A percentile compares a stretch with the other conserved stretches of the same genome.
Evolutionary conservation across 257 asterid genomes (phyloP).

Genomic region (Nicotiana undulata): DNA sequence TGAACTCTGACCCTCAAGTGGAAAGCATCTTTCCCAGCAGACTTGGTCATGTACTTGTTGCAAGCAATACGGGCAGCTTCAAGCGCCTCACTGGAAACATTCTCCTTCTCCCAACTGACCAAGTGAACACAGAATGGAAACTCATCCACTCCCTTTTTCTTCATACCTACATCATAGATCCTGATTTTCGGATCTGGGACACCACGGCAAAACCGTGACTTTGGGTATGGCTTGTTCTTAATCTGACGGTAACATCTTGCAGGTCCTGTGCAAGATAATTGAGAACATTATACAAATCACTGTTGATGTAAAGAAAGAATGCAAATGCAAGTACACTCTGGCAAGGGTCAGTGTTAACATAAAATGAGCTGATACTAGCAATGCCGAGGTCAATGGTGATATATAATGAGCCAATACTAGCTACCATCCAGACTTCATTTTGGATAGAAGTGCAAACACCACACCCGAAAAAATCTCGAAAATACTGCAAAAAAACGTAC

Average conservation of each 20-base stretch:
- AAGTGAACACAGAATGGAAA: conserved; percentile 26
- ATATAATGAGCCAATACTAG: too few species aligned
- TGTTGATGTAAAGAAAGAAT: too few species aligned
- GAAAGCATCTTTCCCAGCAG: conserved; percentile 26
- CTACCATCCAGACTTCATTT: too few species aligned
- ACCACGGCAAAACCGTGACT: conserved; percentile 27
- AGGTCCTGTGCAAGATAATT: conserved; percentile 15
- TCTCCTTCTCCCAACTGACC: conserved; percentile 19
- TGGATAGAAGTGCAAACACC: too few species aligned
- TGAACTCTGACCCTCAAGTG: conserved; percentile 30
- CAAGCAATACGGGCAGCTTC: conserved; percentile 25
- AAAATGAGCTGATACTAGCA: too few species aligned
- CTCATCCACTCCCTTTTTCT: conserved; percentile 19
- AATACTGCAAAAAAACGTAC: too few species aligned
- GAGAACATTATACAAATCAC: too few species aligned
- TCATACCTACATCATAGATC: too few species aligned
- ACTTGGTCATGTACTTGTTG: conserved; percentile 26
- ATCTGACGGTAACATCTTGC: conserved; percentile 30
- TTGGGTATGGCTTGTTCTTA: conserved; percentile 28
- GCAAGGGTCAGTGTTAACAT: too few species aligned
- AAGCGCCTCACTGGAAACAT: conserved; percentile 16
- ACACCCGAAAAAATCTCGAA: too few species aligned
- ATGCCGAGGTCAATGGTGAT: too few species aligned
- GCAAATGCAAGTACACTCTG: too few species aligned
- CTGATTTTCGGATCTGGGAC: conserved; percentile 19